Evolutionary conservation across 257 asterid species (phyloP), one percentile per base, ranked within the genome.

Genomic region (Fraxinus quadrangulata): DNA sequence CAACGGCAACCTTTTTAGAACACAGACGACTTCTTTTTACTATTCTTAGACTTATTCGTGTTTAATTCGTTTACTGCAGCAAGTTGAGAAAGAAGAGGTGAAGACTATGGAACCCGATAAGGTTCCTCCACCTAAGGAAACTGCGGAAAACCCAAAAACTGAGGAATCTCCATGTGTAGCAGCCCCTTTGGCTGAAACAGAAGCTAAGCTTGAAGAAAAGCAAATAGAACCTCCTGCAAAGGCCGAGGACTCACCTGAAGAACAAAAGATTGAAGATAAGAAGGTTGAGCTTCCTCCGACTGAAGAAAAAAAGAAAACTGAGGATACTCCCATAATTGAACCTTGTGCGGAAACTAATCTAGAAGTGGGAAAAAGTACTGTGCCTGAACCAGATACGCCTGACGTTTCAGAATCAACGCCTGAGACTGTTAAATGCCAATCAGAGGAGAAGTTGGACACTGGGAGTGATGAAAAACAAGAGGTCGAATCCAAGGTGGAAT

Each of bases 81-180:
- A 84, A 84, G 87, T 84, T 51, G 91, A 80, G 76, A 88, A 90
- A 85, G 86, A 88, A 67, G 79, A 79, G 82, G 76, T 76, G 70
- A 86, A 86, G 80, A 78, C 47, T 33, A 74, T 79, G 76, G 92
- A 82, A 76, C 80, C 69, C 61, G 87, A 82, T 54, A 73, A 10
- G 66, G 87, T 74, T 71, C 28, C 84, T 70, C 31, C 61, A 9
- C 45, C 13, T 1, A 83, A 82, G 75, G 92, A 66, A 68, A 77
- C 73, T 26, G 77, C 59, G 70, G 85, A 42, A 37, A 78, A 23
- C 75, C 78, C 80, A 26, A 81, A 83, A 78, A 71, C 81, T 17
- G 88, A 78, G 70, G 88, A 79, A 70, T 24, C 87, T 21, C 34
- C 76, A 17, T 73, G 73, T 37, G 63, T 77, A 47, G 81, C 75